Conservation (phyloP, 805 yeast genomes). For the Diddensiella santjacobensis region DNA sequence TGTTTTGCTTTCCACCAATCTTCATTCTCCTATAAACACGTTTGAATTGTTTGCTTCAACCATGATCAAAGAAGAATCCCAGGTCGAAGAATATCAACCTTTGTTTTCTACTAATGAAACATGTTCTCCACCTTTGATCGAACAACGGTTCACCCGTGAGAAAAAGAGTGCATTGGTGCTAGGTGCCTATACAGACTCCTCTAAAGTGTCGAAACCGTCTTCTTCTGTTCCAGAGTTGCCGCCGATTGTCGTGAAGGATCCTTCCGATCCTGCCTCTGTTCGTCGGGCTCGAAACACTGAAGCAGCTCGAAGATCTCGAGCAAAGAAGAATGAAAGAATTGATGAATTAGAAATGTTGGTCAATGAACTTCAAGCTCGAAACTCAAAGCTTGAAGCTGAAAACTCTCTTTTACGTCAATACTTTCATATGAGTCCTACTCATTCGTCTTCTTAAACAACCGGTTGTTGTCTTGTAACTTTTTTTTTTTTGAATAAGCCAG, state of each 20-base stretch:
- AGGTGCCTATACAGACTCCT: background rate
- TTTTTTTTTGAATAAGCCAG: background rate
- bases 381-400: constrained; percentile 55
- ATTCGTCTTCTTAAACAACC: background rate
- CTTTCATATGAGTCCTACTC: background rate
- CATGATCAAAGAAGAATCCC: constrained; percentile 9
- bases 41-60: constrained; percentile 9
- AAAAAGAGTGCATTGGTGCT: constrained; percentile 21
- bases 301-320: constrained; percentile 93
- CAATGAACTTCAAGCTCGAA: constrained; percentile 55
- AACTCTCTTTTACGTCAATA: constrained; percentile 31
- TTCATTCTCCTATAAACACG: background rate
- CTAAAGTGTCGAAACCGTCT: background rate
- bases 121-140: constrained; percentile 2
- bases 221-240: constrained; percentile 45
- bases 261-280: constrained; percentile 59
- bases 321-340: constrained; percentile 88
- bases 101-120: constrained; percentile 9
- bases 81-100: constrained; percentile 13
- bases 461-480: background rate
- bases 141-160: constrained; percentile 11
- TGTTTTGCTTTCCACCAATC: constrained; percentile 2
- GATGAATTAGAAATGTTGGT: constrained; percentile 74
- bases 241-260: constrained; percentile 54
- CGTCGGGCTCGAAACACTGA: constrained; percentile 89